Base-by-base conservation (phyloP, 306 rosid genomes). In the Geum urbanum region DNA sequence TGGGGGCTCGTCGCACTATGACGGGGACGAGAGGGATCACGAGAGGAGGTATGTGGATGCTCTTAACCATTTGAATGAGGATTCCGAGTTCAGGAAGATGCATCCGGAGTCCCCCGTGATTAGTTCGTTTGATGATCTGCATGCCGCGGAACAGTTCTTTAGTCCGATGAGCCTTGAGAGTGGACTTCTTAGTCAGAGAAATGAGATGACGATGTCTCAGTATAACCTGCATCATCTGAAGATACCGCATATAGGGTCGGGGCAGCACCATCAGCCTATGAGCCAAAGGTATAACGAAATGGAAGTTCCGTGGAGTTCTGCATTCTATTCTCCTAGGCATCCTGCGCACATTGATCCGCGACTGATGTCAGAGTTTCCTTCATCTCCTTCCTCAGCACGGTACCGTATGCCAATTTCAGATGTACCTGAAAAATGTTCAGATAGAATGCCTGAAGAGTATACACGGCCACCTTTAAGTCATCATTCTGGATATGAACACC, bases 1-100 rank as follows among this genome's bases (percentile, higher is more conserved):
- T 67, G 81, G 81, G 67, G 82, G 81, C 72, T 79, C 91, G 18
- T 78, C 92, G 0, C 92, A 80, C 72, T 91, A 84, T 74, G 97
- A 95, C 43, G 92, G 88, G 71, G 97, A 95, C 73, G 99, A 85
- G 54, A 74, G 86, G 76, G 88, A 91, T 54, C 70, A 86, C n/a
- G 97, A 95, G 91, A 88, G 92, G 85, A 82, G 95, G 77, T 95
- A 95, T 84, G 95, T 95, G 1, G 97, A 91, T 72, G 97, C 99
- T 9, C 86, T 95, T 84, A 95, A 95, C 81, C 86, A 83, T 84
- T 82, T 89, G 24, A 86, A 83, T n/a, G 97, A 95, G 74, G 85
- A 61, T 49, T 65, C 83, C 39, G 99, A 95, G 56, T 83, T 89
- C 63, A 83, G 92, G 84, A 87, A 78, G 79, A 83, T 77, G 71